Base-by-base conservation (phyloP, 345 rosid species). In the Populus tremula region DNA sequence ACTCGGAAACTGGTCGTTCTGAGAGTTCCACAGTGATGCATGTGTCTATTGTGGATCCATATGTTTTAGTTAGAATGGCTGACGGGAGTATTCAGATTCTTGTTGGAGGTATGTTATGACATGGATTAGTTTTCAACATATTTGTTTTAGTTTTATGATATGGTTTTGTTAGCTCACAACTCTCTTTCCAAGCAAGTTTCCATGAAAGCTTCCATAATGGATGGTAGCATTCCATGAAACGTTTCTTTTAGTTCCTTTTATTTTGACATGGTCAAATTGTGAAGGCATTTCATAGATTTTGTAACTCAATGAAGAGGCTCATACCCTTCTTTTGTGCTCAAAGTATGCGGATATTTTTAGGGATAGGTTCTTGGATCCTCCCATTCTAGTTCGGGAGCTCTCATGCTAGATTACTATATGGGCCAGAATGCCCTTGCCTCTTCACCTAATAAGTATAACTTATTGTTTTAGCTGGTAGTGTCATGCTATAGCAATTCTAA, bases 41-140 rank as follows among this genome's bases (percentile, higher is more conserved):
- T 82, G 99, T 90, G 82, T 96, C 98, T 64, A 96, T 96, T 82
- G 97, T 90, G 70, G 99, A 96, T 88, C 99, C 98, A 33, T 93
- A 88, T 82, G 95, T 88, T 61, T 85, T 96, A 82, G 83, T 96
- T 59, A 89, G 90, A 87, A 93, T 96, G 98, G 89, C 88, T 76
- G 96, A 96, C 82, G 97, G 92, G 85, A 93, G 89, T 77, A 89
- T 93, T 76, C 89, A 90, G 76, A 93, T 96, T 77, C 93, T 96
- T 80, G 82, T 91, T 84, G 99, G 98, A 89, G 99, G 99, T 96
- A 89, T 77, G 67, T 65, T 64, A 73, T 25, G 63, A 62, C 45
- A n/a, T 54, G 67, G 50, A 72, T 67, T 13, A 20, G 12, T 56
- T 62, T 59, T 71, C 16, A 25, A 35, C 59, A 50, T 53, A 54